A percentile compares a stretch with the other conserved stretches of the same genome.
Conservation (phyloP, 2,329 filamentous ascomycete genomes). For the Sporothrix luriei region DNA sequence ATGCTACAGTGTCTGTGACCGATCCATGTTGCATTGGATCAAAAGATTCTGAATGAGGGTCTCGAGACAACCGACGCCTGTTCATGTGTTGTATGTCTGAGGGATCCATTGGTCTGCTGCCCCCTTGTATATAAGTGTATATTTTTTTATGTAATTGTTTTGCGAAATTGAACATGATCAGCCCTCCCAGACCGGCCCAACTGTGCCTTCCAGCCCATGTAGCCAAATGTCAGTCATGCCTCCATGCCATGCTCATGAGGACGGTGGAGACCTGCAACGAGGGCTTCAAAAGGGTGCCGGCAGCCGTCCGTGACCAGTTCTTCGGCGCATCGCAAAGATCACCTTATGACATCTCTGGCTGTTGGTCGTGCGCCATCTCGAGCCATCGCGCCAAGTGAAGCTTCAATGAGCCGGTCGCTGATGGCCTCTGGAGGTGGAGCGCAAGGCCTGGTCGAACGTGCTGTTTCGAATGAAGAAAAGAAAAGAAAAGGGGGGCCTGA, state of each 20-base stretch:
- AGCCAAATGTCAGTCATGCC: not conserved
- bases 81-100: not conserved
- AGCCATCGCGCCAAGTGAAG: not conserved
- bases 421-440: not conserved
- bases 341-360: not conserved
- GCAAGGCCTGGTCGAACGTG: not conserved
- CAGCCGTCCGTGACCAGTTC: not conserved
- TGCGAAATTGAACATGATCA: constrained; percentile 16
- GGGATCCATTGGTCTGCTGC: not conserved
- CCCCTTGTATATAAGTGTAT: constrained; percentile 22
- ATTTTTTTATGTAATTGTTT: not conserved
- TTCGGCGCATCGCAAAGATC: not conserved
- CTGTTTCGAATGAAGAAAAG: not conserved
- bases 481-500: constrained; percentile 3
- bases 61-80: not conserved
- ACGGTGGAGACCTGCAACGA: not conserved
- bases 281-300: not conserved
- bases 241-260: not conserved
- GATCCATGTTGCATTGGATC: not conserved
- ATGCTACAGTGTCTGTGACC: not conserved
- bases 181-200: not conserved
- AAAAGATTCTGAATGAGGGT: not conserved
- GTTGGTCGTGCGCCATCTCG: not conserved
- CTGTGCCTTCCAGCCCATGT: not conserved
- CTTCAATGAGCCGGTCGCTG: not conserved